phyloP scores from a whole-genome alignment of 495 filamentous ascomycete species.

The Saxophila tyrrhenica region DNA sequence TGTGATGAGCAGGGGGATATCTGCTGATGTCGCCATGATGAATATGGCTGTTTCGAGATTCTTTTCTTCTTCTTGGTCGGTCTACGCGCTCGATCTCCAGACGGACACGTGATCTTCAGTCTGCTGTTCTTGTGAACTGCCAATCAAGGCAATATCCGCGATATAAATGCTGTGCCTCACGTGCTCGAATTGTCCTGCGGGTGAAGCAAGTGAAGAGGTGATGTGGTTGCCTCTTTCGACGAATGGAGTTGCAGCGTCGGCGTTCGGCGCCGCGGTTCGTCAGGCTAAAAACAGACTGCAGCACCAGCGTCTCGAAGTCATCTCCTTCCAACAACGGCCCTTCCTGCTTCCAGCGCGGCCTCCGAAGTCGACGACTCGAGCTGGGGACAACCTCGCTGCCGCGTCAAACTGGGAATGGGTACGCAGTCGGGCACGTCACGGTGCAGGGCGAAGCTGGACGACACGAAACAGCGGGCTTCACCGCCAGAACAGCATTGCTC shows the following conservation, averaged over 20 bases:
- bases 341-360: neutral
- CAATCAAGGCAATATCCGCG: neutral
- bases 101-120: too few relatives aligned
- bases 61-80: too few relatives aligned
- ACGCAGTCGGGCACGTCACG: neutral
- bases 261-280: neutral
- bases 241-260: neutral
- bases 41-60: neutral
- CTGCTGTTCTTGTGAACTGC: neutral
- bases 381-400: too few relatives aligned
- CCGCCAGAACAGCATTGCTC: conserved; percentile 13
- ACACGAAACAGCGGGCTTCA: conserved; percentile 9
- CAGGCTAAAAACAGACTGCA: neutral
- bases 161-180: neutral
- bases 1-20: conserved; percentile 74
- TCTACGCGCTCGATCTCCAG: too few relatives aligned
- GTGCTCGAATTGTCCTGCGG: neutral
- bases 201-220: neutral
- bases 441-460: neutral
- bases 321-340: neutral
- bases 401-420: too few relatives aligned
- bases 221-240: neutral
- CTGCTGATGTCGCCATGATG: conserved; percentile 30
- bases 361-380: too few relatives aligned
- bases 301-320: neutral